phyloP scores from a whole-genome alignment of 192 early-diverging fungal species.

The Chytriomyces sp. region DNA sequence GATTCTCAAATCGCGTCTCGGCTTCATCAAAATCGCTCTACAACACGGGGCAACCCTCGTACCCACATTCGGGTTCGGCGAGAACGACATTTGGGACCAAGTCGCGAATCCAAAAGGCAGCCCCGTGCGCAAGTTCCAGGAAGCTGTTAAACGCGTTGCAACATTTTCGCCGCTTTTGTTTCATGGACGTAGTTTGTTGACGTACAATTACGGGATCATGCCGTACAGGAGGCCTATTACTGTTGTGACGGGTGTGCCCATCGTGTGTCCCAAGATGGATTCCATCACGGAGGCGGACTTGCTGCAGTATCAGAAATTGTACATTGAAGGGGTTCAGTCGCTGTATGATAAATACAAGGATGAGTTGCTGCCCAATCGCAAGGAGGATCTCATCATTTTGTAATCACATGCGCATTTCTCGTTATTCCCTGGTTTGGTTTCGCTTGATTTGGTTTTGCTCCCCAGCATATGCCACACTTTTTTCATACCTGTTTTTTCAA shows the following conservation, averaged over 20 bases:
- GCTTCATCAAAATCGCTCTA: constrained; percentile 86
- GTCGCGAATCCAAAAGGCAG: too few species aligned
- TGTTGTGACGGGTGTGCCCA: constrained; percentile 51
- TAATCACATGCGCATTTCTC: constrained; percentile 50
- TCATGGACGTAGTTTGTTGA: background rate
- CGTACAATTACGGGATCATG: constrained; percentile 54
- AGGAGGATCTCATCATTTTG: constrained; percentile 66
- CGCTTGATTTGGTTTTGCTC: too few species aligned
- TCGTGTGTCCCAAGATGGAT: constrained; percentile 52
- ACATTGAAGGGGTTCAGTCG: constrained; percentile 67
- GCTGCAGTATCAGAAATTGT: constrained; percentile 64
- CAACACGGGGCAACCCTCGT: constrained; percentile 77
- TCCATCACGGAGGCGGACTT: constrained; percentile 69
- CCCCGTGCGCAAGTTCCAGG: too few species aligned
- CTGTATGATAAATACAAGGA: constrained; percentile 78
- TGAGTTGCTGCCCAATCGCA: constrained; percentile 67
- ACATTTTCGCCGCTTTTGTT: background rate
- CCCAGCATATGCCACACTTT: too few species aligned
- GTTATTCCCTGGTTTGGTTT: too few species aligned
- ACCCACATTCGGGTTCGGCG: constrained; percentile 85
- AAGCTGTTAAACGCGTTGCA: too few species aligned
- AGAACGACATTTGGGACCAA: constrained; percentile 62
- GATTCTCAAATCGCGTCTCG: constrained; percentile 42
- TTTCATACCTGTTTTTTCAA: too few species aligned
- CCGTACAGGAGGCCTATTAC: constrained; percentile 52